These are phyloP conservation scores for Tetragonia tetragonoides DNA, from an alignment of 148 eudicot species.

Conservation along the genomic window DNA sequence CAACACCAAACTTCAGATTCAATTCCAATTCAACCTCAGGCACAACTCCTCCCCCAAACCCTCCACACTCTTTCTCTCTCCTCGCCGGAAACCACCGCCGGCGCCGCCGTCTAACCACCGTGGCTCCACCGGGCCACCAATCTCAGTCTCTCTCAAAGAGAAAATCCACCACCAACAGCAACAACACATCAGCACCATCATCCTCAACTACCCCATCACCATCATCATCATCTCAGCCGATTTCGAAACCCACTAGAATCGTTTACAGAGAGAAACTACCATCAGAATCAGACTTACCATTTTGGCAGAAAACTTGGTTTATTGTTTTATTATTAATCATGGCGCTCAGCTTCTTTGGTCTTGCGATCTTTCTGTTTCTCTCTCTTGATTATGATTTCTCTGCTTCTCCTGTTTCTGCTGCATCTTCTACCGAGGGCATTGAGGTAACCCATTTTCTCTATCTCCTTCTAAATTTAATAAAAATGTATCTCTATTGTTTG, in stretches of 20 bases:
- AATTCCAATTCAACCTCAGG: not conserved
- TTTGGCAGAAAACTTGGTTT: conserved; percentile 84
- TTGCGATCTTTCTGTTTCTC: conserved; percentile 67
- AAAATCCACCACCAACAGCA: conserved; percentile 35
- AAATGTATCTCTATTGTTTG: too few species aligned
- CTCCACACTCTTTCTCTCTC: not conserved
- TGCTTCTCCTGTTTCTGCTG: conserved; percentile 35
- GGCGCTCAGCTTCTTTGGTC: conserved; percentile 65
- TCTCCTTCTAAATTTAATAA: not conserved
- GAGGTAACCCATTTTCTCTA: not conserved
- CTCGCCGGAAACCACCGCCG: conserved; percentile 27
- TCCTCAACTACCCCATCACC: conserved; percentile 13
- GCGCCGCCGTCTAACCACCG: conserved; percentile 30
- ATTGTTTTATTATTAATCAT: conserved; percentile 49
- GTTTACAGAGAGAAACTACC: conserved; percentile 45
- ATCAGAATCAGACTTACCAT: conserved; percentile 45
- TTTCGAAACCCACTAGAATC: conserved; percentile 38
- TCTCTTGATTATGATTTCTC: conserved; percentile 54
- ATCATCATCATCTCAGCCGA: not conserved
- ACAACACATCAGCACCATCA: conserved; percentile 16
- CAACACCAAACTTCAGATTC: not conserved
- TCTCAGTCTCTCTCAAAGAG: conserved; percentile 50
- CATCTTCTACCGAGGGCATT: not conserved
- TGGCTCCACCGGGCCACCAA: conserved; percentile 63
- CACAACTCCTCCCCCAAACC: not conserved